Percentiles rank a stretch among this genome's conserved stretches.
phyloP scores from a whole-genome alignment of 2,329 filamentous ascomycete genomes.

The Pseudocercospora pini-densiflorae region DNA sequence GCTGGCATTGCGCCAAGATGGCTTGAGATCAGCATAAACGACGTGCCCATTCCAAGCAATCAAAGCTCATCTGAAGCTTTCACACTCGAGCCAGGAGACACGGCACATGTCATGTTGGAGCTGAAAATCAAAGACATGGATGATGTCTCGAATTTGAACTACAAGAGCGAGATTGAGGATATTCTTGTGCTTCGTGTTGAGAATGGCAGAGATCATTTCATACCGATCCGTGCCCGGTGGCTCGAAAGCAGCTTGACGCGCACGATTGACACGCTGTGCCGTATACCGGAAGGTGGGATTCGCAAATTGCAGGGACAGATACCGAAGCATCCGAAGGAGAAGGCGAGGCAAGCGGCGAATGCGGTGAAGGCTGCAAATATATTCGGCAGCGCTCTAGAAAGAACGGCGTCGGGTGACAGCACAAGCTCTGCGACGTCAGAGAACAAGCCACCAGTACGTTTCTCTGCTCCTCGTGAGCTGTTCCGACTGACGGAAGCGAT shows the following conservation, averaged over 20 bases:
- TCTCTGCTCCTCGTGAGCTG: constrained; percentile 84
- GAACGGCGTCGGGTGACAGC: constrained; percentile 10
- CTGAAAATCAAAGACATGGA: constrained; percentile 67
- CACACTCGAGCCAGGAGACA: constrained; percentile 82
- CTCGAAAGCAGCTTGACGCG: constrained; percentile 80
- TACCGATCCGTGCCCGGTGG: constrained; percentile 80
- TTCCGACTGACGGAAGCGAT: constrained; percentile 87
- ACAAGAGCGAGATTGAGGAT: constrained; percentile 71
- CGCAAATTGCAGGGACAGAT: constrained; percentile 69
- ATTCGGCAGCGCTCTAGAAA: constrained; percentile 17
- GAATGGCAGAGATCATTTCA: constrained; percentile 87
- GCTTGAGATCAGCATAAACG: constrained; percentile 63
- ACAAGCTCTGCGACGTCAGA: constrained; percentile 9
- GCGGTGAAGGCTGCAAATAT: constrained; percentile 22
- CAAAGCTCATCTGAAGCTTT: constrained; percentile 52
- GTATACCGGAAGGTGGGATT: constrained; percentile 77
- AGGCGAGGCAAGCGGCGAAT: constrained; percentile 22
- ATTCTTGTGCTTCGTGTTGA: constrained; percentile 84
- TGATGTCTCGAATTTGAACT: constrained; percentile 72
- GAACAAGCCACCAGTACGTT: constrained; percentile 60
- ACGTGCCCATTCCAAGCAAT: constrained; percentile 25
- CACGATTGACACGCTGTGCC: constrained; percentile 85
- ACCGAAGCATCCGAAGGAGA: constrained; percentile 40
- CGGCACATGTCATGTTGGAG: constrained; percentile 71
- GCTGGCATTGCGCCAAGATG: constrained; percentile 62